Evolutionary conservation across 116 monocot species (phyloP).

Genomic region (Zostera marina): DNA sequence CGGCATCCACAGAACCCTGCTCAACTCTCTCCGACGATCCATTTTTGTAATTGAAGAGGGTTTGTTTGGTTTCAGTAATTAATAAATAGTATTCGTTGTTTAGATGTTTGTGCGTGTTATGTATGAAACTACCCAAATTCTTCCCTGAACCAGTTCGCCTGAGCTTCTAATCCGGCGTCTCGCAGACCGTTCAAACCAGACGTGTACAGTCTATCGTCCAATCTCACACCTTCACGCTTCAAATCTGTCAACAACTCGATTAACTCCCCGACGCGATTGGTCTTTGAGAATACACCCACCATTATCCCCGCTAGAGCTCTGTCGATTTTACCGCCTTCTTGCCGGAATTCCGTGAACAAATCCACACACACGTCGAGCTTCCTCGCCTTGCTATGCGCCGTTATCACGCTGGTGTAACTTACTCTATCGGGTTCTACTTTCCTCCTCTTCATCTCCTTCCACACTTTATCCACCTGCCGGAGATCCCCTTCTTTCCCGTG

Average conservation of each 20-base stretch:
- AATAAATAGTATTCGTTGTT: no score
- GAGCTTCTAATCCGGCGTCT: slow-evolving; percentile 51
- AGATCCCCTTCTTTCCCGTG: slow-evolving; percentile 26
- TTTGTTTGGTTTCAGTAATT: neutral
- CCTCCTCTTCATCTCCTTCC: slow-evolving; percentile 83
- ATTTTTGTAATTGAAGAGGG: neutral
- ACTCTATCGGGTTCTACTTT: slow-evolving; percentile 42
- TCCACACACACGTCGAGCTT: slow-evolving; percentile 41
- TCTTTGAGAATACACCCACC: slow-evolving; percentile 75
- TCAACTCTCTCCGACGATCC: neutral
- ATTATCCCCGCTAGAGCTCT: slow-evolving; percentile 58
- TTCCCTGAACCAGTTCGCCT: slow-evolving; percentile 44
- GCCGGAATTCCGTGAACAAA: slow-evolving; percentile 47
- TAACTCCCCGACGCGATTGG: slow-evolving; percentile 43
- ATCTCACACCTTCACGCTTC: slow-evolving; percentile 22
- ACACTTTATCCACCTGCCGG: slow-evolving; percentile 38
- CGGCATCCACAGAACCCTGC: slow-evolving; percentile 12
- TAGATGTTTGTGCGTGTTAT: no score
- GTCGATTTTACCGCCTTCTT: slow-evolving; percentile 42
- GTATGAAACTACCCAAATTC: slow-evolving; percentile 31
- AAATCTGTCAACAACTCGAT: slow-evolving; percentile 42
- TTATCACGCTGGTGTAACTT: slow-evolving; percentile 61
- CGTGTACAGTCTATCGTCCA: slow-evolving; percentile 59
- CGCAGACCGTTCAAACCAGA: slow-evolving; percentile 61
- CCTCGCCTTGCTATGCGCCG: slow-evolving; percentile 40